Percentiles rank a stretch among this genome's conserved stretches.
Evolutionary conservation across 371 early-diverging fungal genomes (phyloP).

Genomic region (Mortierella sp.): DNA sequence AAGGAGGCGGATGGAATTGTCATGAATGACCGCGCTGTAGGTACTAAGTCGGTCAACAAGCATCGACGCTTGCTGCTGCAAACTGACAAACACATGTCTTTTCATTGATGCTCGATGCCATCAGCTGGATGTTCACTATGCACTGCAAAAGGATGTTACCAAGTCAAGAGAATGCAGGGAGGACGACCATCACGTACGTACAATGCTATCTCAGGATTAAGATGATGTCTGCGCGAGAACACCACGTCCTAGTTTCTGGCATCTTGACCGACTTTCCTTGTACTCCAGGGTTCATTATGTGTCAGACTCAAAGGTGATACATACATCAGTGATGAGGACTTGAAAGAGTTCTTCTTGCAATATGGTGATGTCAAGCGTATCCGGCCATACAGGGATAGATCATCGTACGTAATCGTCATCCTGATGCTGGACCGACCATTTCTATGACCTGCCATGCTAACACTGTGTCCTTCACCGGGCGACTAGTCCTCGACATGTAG

Average conservation of each 20-base stretch:
- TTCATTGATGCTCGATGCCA: background rate
- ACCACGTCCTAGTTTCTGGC: background rate
- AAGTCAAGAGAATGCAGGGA: constrained; percentile 18
- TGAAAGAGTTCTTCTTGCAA: constrained; percentile 17
- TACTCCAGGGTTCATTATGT: constrained; percentile 25
- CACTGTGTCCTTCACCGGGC: background rate
- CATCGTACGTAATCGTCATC: constrained; percentile 13
- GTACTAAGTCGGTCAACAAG: no score
- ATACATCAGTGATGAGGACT: constrained; percentile 6
- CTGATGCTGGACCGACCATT: background rate
- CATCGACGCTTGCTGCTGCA: no score
- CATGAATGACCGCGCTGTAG: constrained; percentile 35
- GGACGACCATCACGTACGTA: constrained; percentile 8
- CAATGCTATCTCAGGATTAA: no score
- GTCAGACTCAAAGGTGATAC: constrained; percentile 21
- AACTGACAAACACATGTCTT: background rate
- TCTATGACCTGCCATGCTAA: background rate
- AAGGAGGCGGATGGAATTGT: constrained; percentile 11
- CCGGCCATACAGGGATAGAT: constrained; percentile 2
- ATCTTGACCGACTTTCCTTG: background rate
- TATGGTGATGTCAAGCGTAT: constrained; percentile 32
- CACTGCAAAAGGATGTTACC: constrained; percentile 32
- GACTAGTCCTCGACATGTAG: constrained; percentile 31
- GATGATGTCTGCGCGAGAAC: background rate
- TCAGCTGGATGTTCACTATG: constrained; percentile 53